These are phyloP conservation scores for Apophysomyces trapeziformis DNA, from an alignment of 371 early-diverging fungal species.

Conservation along the genomic window DNA sequence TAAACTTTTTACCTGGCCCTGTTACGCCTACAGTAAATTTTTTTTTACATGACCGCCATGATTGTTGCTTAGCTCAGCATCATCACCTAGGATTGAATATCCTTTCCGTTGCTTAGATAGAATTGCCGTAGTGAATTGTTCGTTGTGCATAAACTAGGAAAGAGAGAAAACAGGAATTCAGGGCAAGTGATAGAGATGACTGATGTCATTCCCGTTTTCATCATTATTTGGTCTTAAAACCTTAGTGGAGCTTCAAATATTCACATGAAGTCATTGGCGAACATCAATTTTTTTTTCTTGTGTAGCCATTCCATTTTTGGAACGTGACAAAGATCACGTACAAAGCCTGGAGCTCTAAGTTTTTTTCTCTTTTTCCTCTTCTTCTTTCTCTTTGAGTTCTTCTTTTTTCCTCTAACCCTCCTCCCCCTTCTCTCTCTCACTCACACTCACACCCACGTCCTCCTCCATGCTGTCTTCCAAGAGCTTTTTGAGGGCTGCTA, in stretches of 20 bases:
- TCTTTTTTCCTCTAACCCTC: slow-evolving; percentile 19
- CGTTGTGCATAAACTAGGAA: background rate
- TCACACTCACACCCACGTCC: slow-evolving; percentile 9
- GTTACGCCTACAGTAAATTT: slow-evolving; percentile 5
- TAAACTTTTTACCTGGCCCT: slow-evolving; percentile 6
- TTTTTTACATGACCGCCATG: background rate
- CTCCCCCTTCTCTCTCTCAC: slow-evolving; percentile 13
- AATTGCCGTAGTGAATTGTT: background rate
- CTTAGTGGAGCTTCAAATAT: slow-evolving; percentile 5
- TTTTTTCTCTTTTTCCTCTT: slow-evolving; percentile 15
- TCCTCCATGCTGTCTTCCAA: slow-evolving; percentile 38
- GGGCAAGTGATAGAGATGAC: no score
- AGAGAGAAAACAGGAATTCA: no score
- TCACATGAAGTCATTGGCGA: slow-evolving; percentile 12
- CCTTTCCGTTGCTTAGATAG: background rate
- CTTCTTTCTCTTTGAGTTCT: slow-evolving; percentile 8
- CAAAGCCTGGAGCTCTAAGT: slow-evolving; percentile 19
- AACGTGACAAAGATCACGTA: slow-evolving; percentile 17
- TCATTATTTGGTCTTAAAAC: slow-evolving; percentile 1
- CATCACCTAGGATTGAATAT: background rate
- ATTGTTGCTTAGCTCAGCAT: slow-evolving; percentile 9
- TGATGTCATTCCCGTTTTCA: slow-evolving; percentile 14
- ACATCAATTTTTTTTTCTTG: slow-evolving; percentile 7
- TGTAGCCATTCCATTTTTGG: slow-evolving; percentile 16
- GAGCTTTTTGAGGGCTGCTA: slow-evolving; percentile 42